These are phyloP conservation scores for Tolypocladium ophioglossoides DNA, from an alignment of 2,329 filamentous ascomycete genomes.

Conservation along the genomic window DNA sequence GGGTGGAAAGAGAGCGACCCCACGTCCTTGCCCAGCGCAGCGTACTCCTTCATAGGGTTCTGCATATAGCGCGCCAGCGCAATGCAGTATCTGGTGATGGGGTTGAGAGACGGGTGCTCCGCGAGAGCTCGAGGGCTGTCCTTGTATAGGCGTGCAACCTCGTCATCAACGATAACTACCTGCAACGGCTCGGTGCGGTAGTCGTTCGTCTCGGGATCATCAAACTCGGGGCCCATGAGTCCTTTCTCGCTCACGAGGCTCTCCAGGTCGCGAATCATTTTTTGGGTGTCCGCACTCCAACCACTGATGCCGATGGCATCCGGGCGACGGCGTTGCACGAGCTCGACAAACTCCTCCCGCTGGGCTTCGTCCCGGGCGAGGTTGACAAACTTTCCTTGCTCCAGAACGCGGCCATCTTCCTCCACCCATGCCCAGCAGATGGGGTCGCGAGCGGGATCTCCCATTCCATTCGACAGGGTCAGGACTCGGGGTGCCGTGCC, in stretches of 20 bases:
- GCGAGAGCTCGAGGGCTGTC: slow-evolving; percentile 68
- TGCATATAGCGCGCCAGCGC: slow-evolving; percentile 86
- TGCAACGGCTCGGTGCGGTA: slow-evolving; percentile 72
- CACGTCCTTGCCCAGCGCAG: slow-evolving; percentile 80
- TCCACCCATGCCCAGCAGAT: slow-evolving; percentile 89
- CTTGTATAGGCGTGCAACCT: slow-evolving; percentile 93
- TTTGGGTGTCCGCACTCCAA: slow-evolving; percentile 77
- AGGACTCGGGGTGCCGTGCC: slow-evolving; percentile 83
- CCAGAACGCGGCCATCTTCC: slow-evolving; percentile 79
- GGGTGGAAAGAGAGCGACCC: slow-evolving; percentile 79
- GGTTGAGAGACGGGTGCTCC: slow-evolving; percentile 72
- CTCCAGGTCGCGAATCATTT: slow-evolving; percentile 71
- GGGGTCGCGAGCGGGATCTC: slow-evolving; percentile 62
- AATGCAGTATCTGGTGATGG: slow-evolving; percentile 80
- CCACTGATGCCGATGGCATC: slow-evolving; percentile 88
- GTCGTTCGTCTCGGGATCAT: slow-evolving; percentile 66
- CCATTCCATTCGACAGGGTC: slow-evolving; percentile 76
- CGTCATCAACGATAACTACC: slow-evolving; percentile 87
- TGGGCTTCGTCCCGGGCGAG: slow-evolving; percentile 59
- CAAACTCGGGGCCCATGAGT: slow-evolving; percentile 70
- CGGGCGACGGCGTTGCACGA: slow-evolving; percentile 70
- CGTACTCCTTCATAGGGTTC: slow-evolving; percentile 93
- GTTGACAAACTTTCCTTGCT: slow-evolving; percentile 80
- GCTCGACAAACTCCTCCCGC: slow-evolving; percentile 61
- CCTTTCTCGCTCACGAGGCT: slow-evolving; percentile 68